Conservation (phyloP, 2,329 filamentous ascomycete genomes). For the Nothopassalora personata region DNA sequence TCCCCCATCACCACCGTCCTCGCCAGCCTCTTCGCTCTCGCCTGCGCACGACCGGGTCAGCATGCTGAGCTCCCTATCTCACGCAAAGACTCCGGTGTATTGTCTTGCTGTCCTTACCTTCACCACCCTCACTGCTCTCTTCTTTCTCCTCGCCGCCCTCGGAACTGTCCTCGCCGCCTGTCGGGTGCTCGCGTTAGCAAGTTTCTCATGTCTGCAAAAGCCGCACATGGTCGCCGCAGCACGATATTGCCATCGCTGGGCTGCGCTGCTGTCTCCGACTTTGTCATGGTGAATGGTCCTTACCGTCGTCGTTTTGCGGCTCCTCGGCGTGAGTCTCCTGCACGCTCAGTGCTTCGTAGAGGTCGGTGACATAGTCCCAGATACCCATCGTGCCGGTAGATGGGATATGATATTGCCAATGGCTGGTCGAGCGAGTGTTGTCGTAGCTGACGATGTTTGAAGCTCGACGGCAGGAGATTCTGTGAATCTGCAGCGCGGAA, state of each 20-base stretch:
- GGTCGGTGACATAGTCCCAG: slow-evolving; percentile 59
- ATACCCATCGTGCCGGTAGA: slow-evolving; percentile 51
- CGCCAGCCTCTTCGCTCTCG: slow-evolving; percentile 47
- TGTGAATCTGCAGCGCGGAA: neutral
- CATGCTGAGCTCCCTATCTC: slow-evolving; percentile 22
- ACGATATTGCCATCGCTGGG: slow-evolving; percentile 1
- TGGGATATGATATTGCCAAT: slow-evolving; percentile 20
- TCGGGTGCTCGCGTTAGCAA: slow-evolving; percentile 1
- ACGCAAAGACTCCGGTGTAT: neutral
- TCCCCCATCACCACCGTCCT: slow-evolving; percentile 56
- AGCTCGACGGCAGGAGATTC: slow-evolving; percentile 6
- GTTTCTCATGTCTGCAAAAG: neutral
- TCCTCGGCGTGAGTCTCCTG: slow-evolving; percentile 58
- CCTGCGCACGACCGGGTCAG: slow-evolving; percentile 22
- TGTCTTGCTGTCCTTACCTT: slow-evolving; percentile 29
- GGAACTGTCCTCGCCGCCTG: slow-evolving; percentile 29
- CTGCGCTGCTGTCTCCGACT: slow-evolving; percentile 1
- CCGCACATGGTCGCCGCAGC: neutral
- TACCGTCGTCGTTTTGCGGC: slow-evolving; percentile 43
- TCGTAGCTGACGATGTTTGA: neutral
- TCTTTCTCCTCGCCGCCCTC: slow-evolving; percentile 37
- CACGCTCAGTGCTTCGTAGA: slow-evolving; percentile 61
- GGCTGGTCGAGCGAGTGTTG: slow-evolving; percentile 16
- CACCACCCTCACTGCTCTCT: slow-evolving; percentile 34
- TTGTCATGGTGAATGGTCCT: slow-evolving; percentile 9